These are phyloP conservation scores for Mycena polygramma DNA, from an alignment of 768 basidiomycete genomes.

Conservation along the genomic window DNA sequence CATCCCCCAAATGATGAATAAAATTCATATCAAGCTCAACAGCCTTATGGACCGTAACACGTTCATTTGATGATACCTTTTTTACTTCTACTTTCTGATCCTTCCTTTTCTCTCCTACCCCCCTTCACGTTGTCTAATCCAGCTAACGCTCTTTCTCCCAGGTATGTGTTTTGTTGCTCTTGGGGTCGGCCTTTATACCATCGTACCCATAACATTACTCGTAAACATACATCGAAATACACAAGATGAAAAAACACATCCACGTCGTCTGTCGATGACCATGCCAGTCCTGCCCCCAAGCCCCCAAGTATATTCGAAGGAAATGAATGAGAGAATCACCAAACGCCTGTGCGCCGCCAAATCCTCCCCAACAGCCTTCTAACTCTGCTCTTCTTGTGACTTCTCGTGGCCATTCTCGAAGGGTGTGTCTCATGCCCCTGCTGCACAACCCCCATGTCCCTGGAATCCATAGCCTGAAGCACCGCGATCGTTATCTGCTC, in stretches of 20 bases:
- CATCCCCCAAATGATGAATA: slow-evolving; percentile 23
- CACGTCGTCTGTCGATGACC: too few species aligned
- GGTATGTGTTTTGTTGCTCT: neutral
- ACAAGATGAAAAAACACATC: too few species aligned
- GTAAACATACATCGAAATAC: too few species aligned
- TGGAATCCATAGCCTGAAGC: slow-evolving; percentile 47
- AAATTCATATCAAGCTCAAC: slow-evolving; percentile 35
- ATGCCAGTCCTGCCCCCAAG: too few species aligned
- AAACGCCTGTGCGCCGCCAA: slow-evolving; percentile 1
- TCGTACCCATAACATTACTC: too few species aligned
- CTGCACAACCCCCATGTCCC: slow-evolving; percentile 32
- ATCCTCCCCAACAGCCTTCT: slow-evolving; percentile 13
- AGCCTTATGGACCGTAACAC: slow-evolving; percentile 32
- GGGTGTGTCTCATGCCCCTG: neutral
- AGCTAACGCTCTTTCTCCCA: neutral
- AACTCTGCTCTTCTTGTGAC: slow-evolving; percentile 1
- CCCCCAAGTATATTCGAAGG: neutral
- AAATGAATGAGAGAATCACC: slow-evolving; percentile 1
- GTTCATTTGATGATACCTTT: slow-evolving; percentile 25
- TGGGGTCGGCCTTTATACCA: neutral
- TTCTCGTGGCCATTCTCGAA: neutral
- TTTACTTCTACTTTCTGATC: slow-evolving; percentile 33
- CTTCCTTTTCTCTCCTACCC: neutral
- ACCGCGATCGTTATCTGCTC: slow-evolving; percentile 47
- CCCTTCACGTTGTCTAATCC: too few species aligned